Evolutionary conservation across 2,329 filamentous ascomycete species (phyloP), one percentile per base, ranked within the genome.

Genomic region (Macrophomina pseudophaseolina): DNA sequence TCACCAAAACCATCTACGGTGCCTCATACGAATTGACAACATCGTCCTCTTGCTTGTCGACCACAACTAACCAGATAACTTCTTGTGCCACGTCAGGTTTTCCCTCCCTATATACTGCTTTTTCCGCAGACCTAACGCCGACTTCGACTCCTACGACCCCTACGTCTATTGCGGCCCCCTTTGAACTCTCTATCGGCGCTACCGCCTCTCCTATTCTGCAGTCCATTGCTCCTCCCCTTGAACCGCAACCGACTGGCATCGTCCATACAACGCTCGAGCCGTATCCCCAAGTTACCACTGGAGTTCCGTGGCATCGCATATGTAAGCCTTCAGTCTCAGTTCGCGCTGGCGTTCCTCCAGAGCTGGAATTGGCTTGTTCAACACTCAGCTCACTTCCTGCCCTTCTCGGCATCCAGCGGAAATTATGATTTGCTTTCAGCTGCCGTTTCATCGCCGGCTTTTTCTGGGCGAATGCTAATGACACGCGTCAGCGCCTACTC

Each of bases 271-370:
- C 51, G 28, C 49, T 65, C n/a, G 38, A 65, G 38, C 28, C 12
- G 6, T 65, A 65, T 35, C 62, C 62, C 8, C 62, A 65, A n/a
- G 62, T 65, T 28, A 65, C 48, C 14, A 42, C n/a, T 16, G 49
- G 62, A 8, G 40, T 35, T 28, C 51, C 46, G 48, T 64, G 60
- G 48, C 18, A 48, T 30, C 48, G 56, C 16, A 18, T 60, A 8
- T 28, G 56, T 60, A 48, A 60, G 56, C 48, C 11, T 30, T 23
- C 18, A 42, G 14, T 42, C 12, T 28, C 12, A 14, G 12, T 58
- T 58, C 11, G 33, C 40, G 9, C 32, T 35, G 52, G 14, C 38
- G 14, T 23, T 23, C 38, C 38, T 40, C 38, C 14, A 48, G 5
- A 48, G 16, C 16, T 18, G 44, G 44, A n/a, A 11, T 30, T 14